These are phyloP conservation scores for Penicillium simplicissimum DNA, from an alignment of 495 filamentous ascomycete species.

Conservation along the genomic window DNA sequence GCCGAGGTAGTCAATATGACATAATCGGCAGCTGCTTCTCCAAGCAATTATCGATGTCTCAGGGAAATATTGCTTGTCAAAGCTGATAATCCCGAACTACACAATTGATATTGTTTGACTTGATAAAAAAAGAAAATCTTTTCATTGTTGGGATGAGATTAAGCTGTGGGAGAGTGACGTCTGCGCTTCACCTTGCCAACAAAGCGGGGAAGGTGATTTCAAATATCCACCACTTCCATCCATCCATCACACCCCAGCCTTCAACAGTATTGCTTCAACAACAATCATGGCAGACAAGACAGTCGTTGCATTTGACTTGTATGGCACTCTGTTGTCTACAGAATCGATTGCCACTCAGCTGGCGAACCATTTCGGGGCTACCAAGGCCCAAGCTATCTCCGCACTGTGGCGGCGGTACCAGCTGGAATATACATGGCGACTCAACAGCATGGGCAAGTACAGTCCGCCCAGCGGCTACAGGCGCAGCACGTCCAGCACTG, in stretches of 20 bases:
- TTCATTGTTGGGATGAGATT: too few relatives aligned
- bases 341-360: constrained; percentile 62
- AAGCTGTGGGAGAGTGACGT: too few relatives aligned
- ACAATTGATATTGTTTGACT: too few relatives aligned
- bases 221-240: too few relatives aligned
- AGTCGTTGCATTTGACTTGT: constrained; percentile 74
- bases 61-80: too few relatives aligned
- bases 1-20: too few relatives aligned
- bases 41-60: too few relatives aligned
- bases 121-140: too few relatives aligned
- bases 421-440: constrained; percentile 80
- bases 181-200: too few relatives aligned
- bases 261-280: background rate
- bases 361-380: constrained; percentile 51
- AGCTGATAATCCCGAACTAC: too few relatives aligned
- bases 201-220: too few relatives aligned
- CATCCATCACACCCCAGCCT: background rate
- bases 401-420: constrained; percentile 62
- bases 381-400: constrained; percentile 57
- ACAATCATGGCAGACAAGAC: constrained; percentile 21
- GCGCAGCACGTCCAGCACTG: background rate
- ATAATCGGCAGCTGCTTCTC: too few relatives aligned
- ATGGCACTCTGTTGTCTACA: constrained; percentile 72
- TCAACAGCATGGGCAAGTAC: constrained; percentile 73
- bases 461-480: background rate